These are phyloP conservation scores for Geotrichum fermentans DNA, from an alignment of 1,139 yeast species.

Conservation along the genomic window DNA sequence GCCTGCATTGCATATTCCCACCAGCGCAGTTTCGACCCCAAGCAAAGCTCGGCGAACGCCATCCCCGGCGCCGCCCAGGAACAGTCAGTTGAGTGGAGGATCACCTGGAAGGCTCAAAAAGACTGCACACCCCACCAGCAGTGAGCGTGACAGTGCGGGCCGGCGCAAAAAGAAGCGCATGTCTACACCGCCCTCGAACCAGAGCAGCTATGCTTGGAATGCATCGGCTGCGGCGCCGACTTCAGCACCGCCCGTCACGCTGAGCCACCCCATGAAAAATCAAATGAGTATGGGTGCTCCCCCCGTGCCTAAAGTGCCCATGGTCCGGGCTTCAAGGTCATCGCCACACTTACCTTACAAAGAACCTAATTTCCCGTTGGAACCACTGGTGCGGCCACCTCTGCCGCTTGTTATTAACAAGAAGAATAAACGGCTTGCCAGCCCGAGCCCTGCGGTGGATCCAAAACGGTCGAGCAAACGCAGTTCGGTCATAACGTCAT, in stretches of 20 bases:
- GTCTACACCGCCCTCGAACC: not conserved
- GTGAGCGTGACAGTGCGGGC: not conserved
- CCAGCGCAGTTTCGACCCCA: conserved; percentile 5
- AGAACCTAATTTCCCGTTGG: not conserved
- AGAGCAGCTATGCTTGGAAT: not conserved
- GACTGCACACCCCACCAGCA: not conserved
- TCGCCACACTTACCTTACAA: not conserved
- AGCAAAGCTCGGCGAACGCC: conserved; percentile 13
- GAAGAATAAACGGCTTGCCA: not conserved
- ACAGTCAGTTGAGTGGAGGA: not conserved
- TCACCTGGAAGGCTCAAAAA: not conserved
- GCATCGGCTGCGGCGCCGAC: not conserved
- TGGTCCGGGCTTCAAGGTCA: not conserved
- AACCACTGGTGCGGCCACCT: not conserved
- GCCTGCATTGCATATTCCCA: not conserved
- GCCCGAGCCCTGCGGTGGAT: not conserved
- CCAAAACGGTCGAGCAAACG: no score
- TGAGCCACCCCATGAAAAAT: not conserved
- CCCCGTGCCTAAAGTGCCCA: not conserved
- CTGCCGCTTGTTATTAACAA: not conserved
- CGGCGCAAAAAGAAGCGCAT: not conserved
- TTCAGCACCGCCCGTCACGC: not conserved
- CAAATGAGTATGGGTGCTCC: not conserved
- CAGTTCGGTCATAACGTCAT: not conserved
- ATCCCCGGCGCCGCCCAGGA: not conserved